Conservation (phyloP, 192 early-diverging fungal genomes). For the Backusella morwellensis region DNA sequence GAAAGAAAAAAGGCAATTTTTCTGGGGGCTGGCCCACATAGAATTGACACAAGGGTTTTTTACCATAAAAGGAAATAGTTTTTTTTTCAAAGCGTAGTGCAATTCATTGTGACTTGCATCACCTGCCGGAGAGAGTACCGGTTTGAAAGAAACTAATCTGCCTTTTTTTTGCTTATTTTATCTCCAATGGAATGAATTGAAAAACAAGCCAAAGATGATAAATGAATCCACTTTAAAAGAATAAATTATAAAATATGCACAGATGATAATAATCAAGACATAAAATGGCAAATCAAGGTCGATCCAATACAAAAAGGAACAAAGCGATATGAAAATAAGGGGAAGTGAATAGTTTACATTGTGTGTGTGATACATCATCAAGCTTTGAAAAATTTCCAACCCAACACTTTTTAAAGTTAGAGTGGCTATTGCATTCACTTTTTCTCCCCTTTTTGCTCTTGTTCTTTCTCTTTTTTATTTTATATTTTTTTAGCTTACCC, state of each 20-base stretch:
- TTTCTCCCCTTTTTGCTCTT: conserved; percentile 6
- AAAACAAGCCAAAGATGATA: not conserved
- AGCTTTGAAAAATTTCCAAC: not conserved
- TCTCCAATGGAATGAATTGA: conserved; percentile 2
- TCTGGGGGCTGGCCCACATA: not conserved
- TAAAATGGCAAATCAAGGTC: not conserved
- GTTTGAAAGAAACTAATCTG: not conserved
- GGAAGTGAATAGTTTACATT: not conserved
- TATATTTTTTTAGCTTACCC: not conserved
- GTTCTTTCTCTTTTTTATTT: not conserved
- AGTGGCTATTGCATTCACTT: not conserved
- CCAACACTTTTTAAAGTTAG: conserved; percentile 9
- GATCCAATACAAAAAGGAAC: not conserved
- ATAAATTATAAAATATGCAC: not conserved
- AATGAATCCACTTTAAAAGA: not conserved
- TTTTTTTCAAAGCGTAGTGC: not conserved
- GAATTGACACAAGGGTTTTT: not conserved
- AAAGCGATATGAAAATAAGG: not conserved
- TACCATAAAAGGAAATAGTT: not conserved
- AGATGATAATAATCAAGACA: not conserved
- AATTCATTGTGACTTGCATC: not conserved
- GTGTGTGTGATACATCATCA: not conserved
- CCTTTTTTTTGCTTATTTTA: not conserved
- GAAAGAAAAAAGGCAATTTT: not conserved
- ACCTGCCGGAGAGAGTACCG: not conserved